Base-by-base conservation (phyloP, 257 asterid species). In the Petrea volubilis region DNA sequence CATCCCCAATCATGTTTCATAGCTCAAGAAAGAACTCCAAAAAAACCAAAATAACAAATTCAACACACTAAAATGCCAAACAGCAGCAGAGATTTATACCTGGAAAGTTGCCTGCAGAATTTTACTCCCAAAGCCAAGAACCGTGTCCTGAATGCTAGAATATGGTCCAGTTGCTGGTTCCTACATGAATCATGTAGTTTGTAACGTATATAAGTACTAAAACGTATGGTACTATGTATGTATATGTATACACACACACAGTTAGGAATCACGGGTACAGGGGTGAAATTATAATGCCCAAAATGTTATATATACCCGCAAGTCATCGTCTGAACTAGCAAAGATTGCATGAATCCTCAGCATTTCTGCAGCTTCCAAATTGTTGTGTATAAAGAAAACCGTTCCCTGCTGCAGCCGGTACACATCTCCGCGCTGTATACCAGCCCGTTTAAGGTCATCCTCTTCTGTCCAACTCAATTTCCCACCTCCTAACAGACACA, bases 301-400 rank as follows among this genome's bases (percentile, higher is more conserved):
- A 27, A 36, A 56, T 20, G 24, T 1, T 24, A n/a, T n/a, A n/a
- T 56, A 56, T 86, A 90, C 94, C 1, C 60, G 77, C 5, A 77
- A 50, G 36, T 66, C 81, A 2, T 67, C 15, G 31, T 77, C 74
- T 15, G 90, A 67, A 75, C 71, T 79, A 34, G 86, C 64, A 66
- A 94, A 91, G 10, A 89, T 75, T 75, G 97, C 95, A 68, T 84
- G 57, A 67, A 94, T 77, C 72, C 95, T 74, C n/a, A 94, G 95
- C 76, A 80, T 87, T 25, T 80, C 75, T 4, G 67, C 74, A 0
- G 83, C 6, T 12, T 85, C 92, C 81, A 86, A 74, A 78, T 83
- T 77, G 83, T 90, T 89, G 60, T 89, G 82, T 6, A 90, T 2
- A 79, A 76, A 89, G 85, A 94, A 94, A 61, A 80, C 78, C 27